phyloP scores from a whole-genome alignment of 176 grass and related monocot species.

The Carex littledalei region DNA sequence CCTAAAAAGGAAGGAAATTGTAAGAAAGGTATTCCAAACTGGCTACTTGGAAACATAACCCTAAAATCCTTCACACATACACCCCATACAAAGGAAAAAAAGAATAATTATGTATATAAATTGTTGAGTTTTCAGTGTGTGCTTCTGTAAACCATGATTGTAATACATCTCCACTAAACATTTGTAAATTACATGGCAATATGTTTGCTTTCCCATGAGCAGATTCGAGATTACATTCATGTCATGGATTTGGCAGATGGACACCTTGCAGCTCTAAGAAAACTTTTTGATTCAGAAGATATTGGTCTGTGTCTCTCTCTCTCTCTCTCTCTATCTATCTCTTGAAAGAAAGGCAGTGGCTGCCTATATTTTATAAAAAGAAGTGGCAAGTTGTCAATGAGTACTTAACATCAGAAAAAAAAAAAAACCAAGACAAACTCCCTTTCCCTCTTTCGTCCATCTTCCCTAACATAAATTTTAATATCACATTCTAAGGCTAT shows the following conservation, averaged over 20 bases:
- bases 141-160: neutral
- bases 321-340: neutral
- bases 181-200: neutral
- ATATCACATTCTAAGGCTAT: neutral
- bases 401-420: no score
- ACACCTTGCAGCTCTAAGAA: slow-evolving; percentile 73
- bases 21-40: neutral
- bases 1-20: neutral
- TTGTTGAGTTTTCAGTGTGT: neutral
- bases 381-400: no score
- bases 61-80: neutral
- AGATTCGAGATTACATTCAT: slow-evolving; percentile 94
- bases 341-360: neutral
- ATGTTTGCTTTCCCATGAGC: neutral
- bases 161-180: neutral
- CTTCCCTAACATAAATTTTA: neutral
- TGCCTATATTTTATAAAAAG: no score
- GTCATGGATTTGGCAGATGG: slow-evolving; percentile 92
- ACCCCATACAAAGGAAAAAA: neutral
- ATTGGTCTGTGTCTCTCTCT: slow-evolving; percentile 31
- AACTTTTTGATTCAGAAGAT: slow-evolving; percentile 53
- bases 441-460: no score
- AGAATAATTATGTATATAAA: neutral
- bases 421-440: no score
- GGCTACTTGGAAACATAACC: neutral